Evolutionary conservation across 148 eudicot genomes (phyloP).

Genomic region (Fagopyrum esculentum): DNA sequence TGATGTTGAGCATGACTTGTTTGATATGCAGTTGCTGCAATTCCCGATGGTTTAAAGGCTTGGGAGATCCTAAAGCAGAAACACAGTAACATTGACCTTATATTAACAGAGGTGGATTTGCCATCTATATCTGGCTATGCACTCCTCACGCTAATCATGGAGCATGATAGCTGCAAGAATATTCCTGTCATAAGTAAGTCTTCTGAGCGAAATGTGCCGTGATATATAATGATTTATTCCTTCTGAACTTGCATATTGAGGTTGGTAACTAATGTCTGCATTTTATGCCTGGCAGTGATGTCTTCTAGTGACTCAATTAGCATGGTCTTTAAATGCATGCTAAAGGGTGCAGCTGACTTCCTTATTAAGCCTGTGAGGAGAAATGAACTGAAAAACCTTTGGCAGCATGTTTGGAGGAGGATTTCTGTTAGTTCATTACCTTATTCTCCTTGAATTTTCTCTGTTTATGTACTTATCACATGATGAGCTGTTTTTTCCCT

Average conservation of each 20-base stretch:
- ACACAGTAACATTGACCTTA: constrained; percentile 40
- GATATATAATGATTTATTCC: background rate
- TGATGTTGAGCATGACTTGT: background rate
- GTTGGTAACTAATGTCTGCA: background rate
- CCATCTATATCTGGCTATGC: constrained; percentile 57
- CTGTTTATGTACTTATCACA: background rate
- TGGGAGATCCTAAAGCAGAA: constrained; percentile 46
- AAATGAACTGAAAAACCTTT: constrained; percentile 61
- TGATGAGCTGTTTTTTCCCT: background rate
- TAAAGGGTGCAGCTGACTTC: constrained; percentile 62
- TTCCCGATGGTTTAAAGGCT: constrained; percentile 53
- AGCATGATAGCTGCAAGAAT: constrained; percentile 43
- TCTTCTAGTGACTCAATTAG: constrained; percentile 55
- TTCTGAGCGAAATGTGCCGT: background rate
- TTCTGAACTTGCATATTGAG: constrained; percentile 10
- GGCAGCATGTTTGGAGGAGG: constrained; percentile 69
- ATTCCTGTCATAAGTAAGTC: constrained; percentile 55
- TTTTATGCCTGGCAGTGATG: constrained; percentile 39
- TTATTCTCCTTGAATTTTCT: background rate
- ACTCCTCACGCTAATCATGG: constrained; percentile 46
- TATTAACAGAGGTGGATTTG: constrained; percentile 53
- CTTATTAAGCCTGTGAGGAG: constrained; percentile 57
- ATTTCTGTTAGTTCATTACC: constrained; percentile 24
- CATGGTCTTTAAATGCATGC: constrained; percentile 47
- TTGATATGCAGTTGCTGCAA: constrained; percentile 41